Evolutionary conservation across 2,329 filamentous ascomycete species (phyloP), one percentile per base, ranked within the genome.

Genomic region (Microdochium trichocladiopsis): DNA sequence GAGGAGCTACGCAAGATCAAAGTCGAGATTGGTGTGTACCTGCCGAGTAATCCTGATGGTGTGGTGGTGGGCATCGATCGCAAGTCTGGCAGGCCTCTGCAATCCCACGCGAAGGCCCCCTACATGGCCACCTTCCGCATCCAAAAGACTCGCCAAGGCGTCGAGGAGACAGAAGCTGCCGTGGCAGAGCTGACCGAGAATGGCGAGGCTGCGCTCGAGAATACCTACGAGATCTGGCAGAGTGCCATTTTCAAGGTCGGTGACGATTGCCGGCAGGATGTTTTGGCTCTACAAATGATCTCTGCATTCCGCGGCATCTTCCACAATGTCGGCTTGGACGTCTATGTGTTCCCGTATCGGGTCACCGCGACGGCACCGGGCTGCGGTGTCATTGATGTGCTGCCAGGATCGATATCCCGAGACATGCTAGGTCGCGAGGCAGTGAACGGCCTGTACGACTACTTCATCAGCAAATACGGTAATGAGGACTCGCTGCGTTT

Each of bases 221-320:
- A 80, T 61, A 89, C 84, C 0, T 83, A 95, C 59, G 95, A 99
- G 68, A 87, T 93, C n/a, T 97, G 94, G 95, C 94, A 99, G 69
- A 95, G 91, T 2, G 94, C 93, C 52, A 99, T 99, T 64, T 99
- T 99, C 84, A 99, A 99, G 69, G 95, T 99, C 49, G 94, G 94
- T 56, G 94, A 99, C 66, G 94, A 99, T 69, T 97, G 94, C 67
- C 87, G 94, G 50, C 94, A 99, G 71, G 95, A 99, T 63, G 88
- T 99, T 50, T 78, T 99, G 55, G 94, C 94, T 2, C 76, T 99
- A 56, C 94, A 99, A 70, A 95, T 99, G 87, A 96, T 99, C 66
- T 87, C 94, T 1, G 91, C 92, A 1, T 99, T 99, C 77, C 86
- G 94, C 23, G 92, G 92, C 57, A 99, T 99, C 63, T 99, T 97